phyloP scores from a whole-genome alignment of 2,329 filamentous ascomycete species.

The Tolypocladium inflatum region DNA sequence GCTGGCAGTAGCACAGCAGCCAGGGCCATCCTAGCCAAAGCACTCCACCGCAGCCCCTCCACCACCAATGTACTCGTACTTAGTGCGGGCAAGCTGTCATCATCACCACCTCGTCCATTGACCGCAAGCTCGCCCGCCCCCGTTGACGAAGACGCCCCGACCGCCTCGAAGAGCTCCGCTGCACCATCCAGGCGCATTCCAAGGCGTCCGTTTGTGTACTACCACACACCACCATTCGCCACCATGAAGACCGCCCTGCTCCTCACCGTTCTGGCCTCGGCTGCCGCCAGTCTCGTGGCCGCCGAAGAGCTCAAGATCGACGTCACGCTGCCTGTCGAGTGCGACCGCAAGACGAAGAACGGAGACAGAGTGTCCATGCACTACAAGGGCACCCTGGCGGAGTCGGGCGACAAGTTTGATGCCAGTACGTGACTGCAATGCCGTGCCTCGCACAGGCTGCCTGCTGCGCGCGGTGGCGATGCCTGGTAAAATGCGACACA shows the following conservation, averaged over 20 bases:
- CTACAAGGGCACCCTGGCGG: slow-evolving; percentile 73
- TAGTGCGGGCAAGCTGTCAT: not conserved
- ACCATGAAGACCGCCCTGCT: slow-evolving; percentile 41
- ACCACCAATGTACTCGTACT: not conserved
- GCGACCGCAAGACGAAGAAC: slow-evolving; percentile 64
- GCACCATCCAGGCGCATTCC: not conserved
- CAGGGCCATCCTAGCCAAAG: not conserved
- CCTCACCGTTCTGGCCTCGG: slow-evolving; percentile 41
- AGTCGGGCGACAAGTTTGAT: slow-evolving; percentile 73
- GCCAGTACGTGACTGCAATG: slow-evolving; percentile 38
- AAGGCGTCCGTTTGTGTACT: not conserved
- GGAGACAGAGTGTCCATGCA: slow-evolving; percentile 81
- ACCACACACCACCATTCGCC: slow-evolving; percentile 2
- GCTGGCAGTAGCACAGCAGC: not conserved
- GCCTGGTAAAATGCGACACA: not conserved
- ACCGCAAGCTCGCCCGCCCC: not conserved
- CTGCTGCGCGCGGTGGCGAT: not conserved
- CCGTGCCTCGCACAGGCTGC: not conserved
- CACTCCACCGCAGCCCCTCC: not conserved
- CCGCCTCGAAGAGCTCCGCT: not conserved
- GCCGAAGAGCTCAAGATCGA: slow-evolving; percentile 65
- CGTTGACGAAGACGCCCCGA: not conserved
- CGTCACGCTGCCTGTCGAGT: slow-evolving; percentile 63
- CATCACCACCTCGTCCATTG: not conserved
- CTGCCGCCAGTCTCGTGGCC: slow-evolving; percentile 40